Conservation (phyloP, 2,329 filamentous ascomycete genomes). For the Talaromyces sp. region DNA sequence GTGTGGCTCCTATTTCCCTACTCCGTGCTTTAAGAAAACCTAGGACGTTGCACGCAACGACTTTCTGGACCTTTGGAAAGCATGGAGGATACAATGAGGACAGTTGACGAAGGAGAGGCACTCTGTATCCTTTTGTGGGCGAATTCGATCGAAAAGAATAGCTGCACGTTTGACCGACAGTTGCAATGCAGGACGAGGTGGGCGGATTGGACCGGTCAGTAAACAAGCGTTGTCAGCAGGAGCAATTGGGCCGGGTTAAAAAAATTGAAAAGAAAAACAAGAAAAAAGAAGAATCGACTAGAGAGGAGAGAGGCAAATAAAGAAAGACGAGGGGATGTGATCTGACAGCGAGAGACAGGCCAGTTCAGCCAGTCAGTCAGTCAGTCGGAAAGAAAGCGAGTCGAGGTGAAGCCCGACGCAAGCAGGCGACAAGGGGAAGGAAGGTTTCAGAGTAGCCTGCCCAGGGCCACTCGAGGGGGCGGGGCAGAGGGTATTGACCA, state of each 20-base stretch:
- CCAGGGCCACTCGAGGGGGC: background rate
- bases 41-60: constrained; percentile 12
- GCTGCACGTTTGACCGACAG: background rate
- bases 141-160: background rate
- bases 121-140: background rate
- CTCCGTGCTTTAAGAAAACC: constrained; percentile 2
- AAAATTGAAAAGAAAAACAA: background rate
- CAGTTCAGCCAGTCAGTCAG: background rate
- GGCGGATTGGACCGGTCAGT: background rate
- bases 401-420: background rate
- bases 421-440: background rate
- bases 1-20: background rate
- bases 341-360: background rate
- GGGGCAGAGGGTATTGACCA: background rate
- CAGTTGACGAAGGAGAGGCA: background rate
- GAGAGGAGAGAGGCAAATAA: background rate
- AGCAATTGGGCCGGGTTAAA: background rate
- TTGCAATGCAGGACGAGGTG: background rate
- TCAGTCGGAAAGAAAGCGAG: background rate
- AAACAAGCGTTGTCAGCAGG: background rate
- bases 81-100: constrained; percentile 4
- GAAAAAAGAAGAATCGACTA: background rate
- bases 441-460: background rate
- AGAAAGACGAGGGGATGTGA: background rate
- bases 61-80: constrained; percentile 4